Evolutionary conservation across 345 rosid species (phyloP).

Genomic region (Aegle marmelos): DNA sequence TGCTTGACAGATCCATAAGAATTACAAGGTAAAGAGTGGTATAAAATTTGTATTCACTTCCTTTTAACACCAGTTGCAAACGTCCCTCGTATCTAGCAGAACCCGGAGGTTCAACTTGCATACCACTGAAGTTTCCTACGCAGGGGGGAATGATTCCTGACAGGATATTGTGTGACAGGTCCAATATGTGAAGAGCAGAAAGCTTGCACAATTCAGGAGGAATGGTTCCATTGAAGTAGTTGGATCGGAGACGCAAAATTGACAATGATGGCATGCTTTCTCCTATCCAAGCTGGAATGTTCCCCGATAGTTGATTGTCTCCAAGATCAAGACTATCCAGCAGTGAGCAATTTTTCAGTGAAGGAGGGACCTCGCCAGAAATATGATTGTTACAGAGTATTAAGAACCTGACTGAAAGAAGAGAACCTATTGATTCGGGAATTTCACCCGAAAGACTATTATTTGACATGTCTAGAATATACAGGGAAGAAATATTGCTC

Average conservation of each 20-base stretch:
- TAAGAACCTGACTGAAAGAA: not conserved
- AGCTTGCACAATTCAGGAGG: slow-evolving; percentile 17
- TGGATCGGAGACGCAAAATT: not conserved
- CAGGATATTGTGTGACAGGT: slow-evolving; percentile 10
- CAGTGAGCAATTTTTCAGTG: not conserved
- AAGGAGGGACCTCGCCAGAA: slow-evolving; percentile 16
- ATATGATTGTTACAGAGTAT: slow-evolving; percentile 10
- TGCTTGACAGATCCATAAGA: slow-evolving; percentile 1
- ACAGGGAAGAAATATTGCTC: not conserved
- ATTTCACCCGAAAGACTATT: slow-evolving; percentile 19
- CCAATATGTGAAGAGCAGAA: slow-evolving; percentile 6
- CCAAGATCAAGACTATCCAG: slow-evolving; percentile 12
- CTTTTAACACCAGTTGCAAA: slow-evolving; percentile 2
- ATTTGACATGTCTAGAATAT: slow-evolving; percentile 4
- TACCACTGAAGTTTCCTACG: slow-evolving; percentile 17
- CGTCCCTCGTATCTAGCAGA: not conserved
- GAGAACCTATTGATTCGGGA: slow-evolving; percentile 16
- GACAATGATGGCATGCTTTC: slow-evolving; percentile 13
- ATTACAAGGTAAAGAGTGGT: slow-evolving; percentile 3
- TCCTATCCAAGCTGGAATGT: slow-evolving; percentile 22
- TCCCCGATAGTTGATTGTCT: slow-evolving; percentile 12
- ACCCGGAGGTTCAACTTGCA: slow-evolving; percentile 3
- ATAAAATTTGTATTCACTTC: not conserved
- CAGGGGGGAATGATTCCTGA: slow-evolving; percentile 15
- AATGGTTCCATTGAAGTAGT: slow-evolving; percentile 14